A percentile compares a stretch with the other conserved stretches of the same genome.
Evolutionary conservation across 176 grass and related monocot species (phyloP).

Genomic region (Musa troglodytarum): DNA sequence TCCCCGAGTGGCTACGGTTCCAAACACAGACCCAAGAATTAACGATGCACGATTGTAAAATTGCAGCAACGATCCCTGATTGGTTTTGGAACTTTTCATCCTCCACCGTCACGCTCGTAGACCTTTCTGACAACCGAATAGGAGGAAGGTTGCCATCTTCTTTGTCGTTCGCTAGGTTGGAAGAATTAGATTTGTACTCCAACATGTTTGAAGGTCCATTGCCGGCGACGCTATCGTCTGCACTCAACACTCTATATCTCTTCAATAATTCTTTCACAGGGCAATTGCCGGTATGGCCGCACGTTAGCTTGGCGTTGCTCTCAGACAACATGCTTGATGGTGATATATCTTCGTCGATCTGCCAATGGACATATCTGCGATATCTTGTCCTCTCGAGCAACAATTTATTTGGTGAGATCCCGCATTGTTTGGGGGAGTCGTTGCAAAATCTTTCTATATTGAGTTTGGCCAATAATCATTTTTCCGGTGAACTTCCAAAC

Average conservation of each 20-base stretch:
- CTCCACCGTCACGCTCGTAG: background rate
- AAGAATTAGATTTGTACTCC: background rate
- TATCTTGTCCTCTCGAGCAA: conserved; percentile 22
- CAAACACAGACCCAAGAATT: too few species aligned
- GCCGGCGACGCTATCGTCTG: background rate
- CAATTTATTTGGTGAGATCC: conserved; percentile 5
- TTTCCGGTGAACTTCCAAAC: background rate
- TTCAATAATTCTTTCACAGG: background rate
- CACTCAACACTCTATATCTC: background rate
- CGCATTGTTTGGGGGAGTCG: background rate
- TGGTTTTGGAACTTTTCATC: conserved; percentile 33
- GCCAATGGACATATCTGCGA: background rate
- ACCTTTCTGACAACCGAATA: background rate
- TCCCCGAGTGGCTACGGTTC: conserved; percentile 28
- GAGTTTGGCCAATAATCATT: background rate
- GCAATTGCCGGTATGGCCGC: background rate
- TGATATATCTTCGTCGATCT: conserved; percentile 17
- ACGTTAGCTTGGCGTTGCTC: background rate
- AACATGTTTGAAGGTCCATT: background rate
- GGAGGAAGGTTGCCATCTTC: background rate
- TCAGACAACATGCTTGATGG: background rate
- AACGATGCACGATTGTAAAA: background rate
- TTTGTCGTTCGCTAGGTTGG: background rate
- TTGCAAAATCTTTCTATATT: background rate
- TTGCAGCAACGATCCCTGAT: conserved; percentile 7